These are phyloP conservation scores for Lepiota brunneoincarnata DNA, from an alignment of 768 basidiomycete species.

Conservation along the genomic window DNA sequence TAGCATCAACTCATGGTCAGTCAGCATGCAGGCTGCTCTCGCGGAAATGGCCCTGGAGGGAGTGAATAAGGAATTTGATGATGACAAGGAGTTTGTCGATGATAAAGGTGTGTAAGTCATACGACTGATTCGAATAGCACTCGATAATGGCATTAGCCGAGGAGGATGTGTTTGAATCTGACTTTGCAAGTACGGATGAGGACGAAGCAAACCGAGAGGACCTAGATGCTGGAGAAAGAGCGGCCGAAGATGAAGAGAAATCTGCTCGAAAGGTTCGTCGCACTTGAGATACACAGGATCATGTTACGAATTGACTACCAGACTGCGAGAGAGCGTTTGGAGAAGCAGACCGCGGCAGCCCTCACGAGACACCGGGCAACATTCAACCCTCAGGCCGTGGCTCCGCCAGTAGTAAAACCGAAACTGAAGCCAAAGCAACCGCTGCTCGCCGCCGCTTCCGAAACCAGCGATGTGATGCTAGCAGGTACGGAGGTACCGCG, in stretches of 20 bases:
- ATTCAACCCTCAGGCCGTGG: slow-evolving; percentile 54
- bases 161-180: slow-evolving; percentile 77
- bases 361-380: slow-evolving; percentile 65
- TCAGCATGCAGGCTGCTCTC: slow-evolving; percentile 75
- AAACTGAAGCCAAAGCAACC: slow-evolving; percentile 24
- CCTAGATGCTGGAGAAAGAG: slow-evolving; percentile 50
- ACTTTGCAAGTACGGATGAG: slow-evolving; percentile 86
- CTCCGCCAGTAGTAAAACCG: slow-evolving; percentile 20
- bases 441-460: slow-evolving; percentile 5
- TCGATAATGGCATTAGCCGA: slow-evolving; percentile 50
- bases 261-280: slow-evolving; percentile 43
- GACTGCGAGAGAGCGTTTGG: slow-evolving; percentile 54
- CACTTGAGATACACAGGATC: not conserved
- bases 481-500: not conserved
- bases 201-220: slow-evolving; percentile 54
- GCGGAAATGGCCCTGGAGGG: slow-evolving; percentile 67
- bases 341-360: slow-evolving; percentile 63
- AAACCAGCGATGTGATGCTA: not conserved
- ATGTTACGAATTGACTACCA: slow-evolving; percentile 20
- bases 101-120: slow-evolving; percentile 49
- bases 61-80: slow-evolving; percentile 56
- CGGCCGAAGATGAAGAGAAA: slow-evolving; percentile 59
- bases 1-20: slow-evolving; percentile 10
- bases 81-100: slow-evolving; percentile 70
- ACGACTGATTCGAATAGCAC: slow-evolving; percentile 12